Base-by-base conservation (phyloP, 352 stramenopile species). In the Phytophthora podocarpi region DNA sequence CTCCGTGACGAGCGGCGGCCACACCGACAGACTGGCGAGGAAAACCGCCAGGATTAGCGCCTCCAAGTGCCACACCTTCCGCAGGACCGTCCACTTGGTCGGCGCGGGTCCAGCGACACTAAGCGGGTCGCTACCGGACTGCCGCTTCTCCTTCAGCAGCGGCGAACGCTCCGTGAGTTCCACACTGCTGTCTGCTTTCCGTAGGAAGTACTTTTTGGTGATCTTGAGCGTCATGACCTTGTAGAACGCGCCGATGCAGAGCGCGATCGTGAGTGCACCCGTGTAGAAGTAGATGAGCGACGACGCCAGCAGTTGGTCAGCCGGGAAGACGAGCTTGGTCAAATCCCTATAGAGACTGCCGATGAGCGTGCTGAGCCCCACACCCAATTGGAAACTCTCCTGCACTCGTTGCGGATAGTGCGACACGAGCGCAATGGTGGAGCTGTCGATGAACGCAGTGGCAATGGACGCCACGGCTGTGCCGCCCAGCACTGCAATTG, bases 231-330 rank as follows among this genome's bases (percentile, higher is more conserved):
- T 31, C 54, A 90, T 74, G 12, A 91, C 53, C 39, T 78, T 81
- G 59, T 87, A 91, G 61, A 91, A 95, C 23, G 84, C 84, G 24
- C 67, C 41, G 31, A 95, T 90, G 64, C 84, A 95, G 20, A 92
- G 60, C 32, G 64, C 78, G 51, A 95, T 91, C 5, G 87, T 93
- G 34, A 93, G 47, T 6, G 82, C 87, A 30, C 87, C 87, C 0
- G 76, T 85, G 59, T 93, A 93, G 61, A 93, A 93, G 74, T 93
- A 95, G 36, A 93, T 85, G 31, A 91, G 71, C 31, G 82, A 90
- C 36, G 81, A 93, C 4, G 67, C 47, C 31, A 95, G 63, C 41
- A 93, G 47, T 32, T 85, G 36, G 24, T 91, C 57, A 0, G 60
- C 45, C 0, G 84, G 80, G 63, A 93, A 95, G 28, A 89, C 65